Base-by-base conservation (phyloP, 2,329 filamentous ascomycete genomes). In the Aureobasidium sp. region DNA sequence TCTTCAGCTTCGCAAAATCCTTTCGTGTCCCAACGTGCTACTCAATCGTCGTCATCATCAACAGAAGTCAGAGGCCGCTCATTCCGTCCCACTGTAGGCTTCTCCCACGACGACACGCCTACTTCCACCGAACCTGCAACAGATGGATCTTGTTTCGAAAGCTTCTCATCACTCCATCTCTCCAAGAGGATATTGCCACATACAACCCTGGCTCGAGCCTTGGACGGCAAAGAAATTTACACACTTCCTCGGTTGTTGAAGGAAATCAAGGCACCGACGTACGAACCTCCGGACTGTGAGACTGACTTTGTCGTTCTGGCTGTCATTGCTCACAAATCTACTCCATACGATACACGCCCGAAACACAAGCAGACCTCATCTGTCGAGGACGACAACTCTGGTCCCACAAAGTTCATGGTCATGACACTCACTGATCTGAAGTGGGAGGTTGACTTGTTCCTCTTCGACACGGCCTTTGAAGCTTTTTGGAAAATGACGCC, bases 401-500 rank as follows among this genome's bases (percentile, higher is more conserved):
- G 82, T 10, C 75, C 75, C 33, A 74, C 70, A 2, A 96, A 95
- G 72, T 99, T 95, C 76, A 96, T 99, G 89, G 87, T 93, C 1
- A 78, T 99, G 63, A 89, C 84, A 1, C 79, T 99, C 2, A 90
- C 89, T 0, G 93, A 99, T 72, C 78, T 99, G 11, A 87, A 90
- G 67, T 96, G 86, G 84, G 90, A 96, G 67, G 74, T 99, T 13
- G 92, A 97, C 65, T 81, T 97, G 43, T 97, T 91, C 67, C 82
- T 99, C 15, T 99, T 99, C 74, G 89, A 89, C 67, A 85, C 87
- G 0, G 95, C 90, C 7, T 96, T 97, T 68, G 87, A 89, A 17
- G 85, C 89, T 59, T 99, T 94, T 76, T 97, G 93, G 87, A 95
- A 95, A 70, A 78, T 97, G n/a, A 86, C 86, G 0, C 83, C 90